These are phyloP conservation scores for Leishmania martiniquensis DNA, from an alignment of 208 protist genomes.

Conservation along the genomic window DNA sequence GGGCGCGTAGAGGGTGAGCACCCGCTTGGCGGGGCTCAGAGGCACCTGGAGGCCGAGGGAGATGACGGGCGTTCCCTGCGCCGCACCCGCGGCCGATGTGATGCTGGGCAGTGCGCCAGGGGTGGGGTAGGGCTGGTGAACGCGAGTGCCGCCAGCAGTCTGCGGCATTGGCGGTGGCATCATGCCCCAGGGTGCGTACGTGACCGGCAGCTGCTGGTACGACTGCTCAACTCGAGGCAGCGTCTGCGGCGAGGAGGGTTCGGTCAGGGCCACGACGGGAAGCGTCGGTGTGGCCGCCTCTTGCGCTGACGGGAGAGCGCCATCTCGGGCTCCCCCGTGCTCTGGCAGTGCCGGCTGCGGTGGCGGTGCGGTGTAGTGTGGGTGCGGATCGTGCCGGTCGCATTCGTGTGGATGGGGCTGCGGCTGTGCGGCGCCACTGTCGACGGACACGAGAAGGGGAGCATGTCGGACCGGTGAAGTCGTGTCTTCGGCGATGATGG, in stretches of 20 bases:
- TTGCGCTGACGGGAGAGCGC: background rate
- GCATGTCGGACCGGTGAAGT: background rate
- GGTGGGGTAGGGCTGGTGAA: background rate
- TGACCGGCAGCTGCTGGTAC: conserved; percentile 1
- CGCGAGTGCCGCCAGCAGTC: background rate
- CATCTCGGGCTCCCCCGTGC: background rate
- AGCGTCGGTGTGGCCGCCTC: background rate
- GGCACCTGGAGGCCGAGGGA: conserved; percentile 13
- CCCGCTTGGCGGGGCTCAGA: conserved; percentile 1
- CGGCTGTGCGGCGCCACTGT: background rate
- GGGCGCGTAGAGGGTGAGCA: conserved; percentile 13
- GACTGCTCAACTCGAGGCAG: background rate
- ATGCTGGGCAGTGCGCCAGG: background rate
- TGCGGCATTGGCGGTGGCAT: background rate
- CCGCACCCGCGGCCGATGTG: conserved; percentile 1
- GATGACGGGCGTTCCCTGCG: conserved; percentile 3
- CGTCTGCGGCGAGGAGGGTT: background rate
- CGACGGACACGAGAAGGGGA: background rate
- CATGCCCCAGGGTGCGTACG: conserved; percentile 16
- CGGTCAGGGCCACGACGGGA: background rate
- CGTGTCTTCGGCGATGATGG: background rate
- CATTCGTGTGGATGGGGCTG: background rate
- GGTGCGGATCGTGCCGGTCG: background rate
- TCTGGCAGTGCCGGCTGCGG: background rate
- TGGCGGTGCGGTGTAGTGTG: background rate